Evolutionary conservation across 495 filamentous ascomycete species (phyloP).

Genomic region (Talaromyces thailandensis): DNA sequence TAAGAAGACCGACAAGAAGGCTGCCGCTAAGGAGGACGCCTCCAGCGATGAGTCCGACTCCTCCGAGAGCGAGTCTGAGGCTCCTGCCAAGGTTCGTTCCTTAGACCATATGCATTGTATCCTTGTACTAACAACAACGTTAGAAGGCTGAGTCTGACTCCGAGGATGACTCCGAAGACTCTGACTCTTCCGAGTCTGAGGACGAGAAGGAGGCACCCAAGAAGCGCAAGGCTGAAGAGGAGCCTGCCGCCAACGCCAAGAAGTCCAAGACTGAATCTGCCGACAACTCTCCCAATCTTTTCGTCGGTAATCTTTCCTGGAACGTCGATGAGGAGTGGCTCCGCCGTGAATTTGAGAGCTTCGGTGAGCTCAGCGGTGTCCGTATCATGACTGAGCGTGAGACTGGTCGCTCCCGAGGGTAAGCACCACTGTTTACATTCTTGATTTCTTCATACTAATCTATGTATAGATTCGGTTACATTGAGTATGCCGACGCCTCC

Average conservation of each 20-base stretch:
- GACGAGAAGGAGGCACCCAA: constrained; percentile 48
- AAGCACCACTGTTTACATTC: constrained; percentile 12
- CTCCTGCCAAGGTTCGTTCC: constrained; percentile 33
- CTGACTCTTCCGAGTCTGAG: constrained; percentile 46
- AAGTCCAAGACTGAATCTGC: constrained; percentile 71
- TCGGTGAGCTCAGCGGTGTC: constrained; percentile 64
- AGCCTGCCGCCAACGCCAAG: constrained; percentile 57
- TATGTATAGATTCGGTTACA: constrained; percentile 72
- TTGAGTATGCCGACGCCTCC: constrained; percentile 69
- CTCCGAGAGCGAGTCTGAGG: constrained; percentile 40
- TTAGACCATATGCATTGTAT: constrained; percentile 13
- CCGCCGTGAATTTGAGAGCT: constrained; percentile 73
- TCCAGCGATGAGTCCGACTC: constrained; percentile 29
- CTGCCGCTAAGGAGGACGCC: constrained; percentile 17
- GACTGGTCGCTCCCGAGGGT: constrained; percentile 79
- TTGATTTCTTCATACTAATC: constrained; percentile 17
- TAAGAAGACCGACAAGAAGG: constrained; percentile 6
- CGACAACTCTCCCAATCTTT: constrained; percentile 64
- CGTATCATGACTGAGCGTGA: constrained; percentile 80
- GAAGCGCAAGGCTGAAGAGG: constrained; percentile 85
- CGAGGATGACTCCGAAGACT: constrained; percentile 31
- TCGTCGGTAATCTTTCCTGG: constrained; percentile 93
- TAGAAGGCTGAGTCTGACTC: constrained; percentile 25
- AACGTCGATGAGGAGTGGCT: constrained; percentile 90
- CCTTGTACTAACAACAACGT: constrained; percentile 5